phyloP scores from a whole-genome alignment of 768 basidiomycete species.

The Russula dissimulans region DNA sequence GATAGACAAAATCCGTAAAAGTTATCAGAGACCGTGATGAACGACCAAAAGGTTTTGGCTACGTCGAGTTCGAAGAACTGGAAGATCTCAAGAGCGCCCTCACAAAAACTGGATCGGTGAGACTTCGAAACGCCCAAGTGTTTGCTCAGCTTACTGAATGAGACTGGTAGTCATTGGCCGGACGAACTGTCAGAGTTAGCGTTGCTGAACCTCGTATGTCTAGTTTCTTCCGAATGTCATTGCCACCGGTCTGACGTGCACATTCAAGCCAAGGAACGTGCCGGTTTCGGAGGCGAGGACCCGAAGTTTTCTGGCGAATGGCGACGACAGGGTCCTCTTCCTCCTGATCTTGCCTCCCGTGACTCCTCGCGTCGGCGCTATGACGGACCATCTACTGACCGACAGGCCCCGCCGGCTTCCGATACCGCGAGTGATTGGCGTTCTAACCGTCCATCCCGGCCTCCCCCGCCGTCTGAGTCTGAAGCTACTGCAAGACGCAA shows the following conservation, averaged over 20 bases:
- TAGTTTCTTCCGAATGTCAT: not conserved
- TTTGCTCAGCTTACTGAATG: not conserved
- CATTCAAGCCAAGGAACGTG: conserved; percentile 63
- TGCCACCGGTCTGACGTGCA: not conserved
- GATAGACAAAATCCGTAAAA: conserved; percentile 74
- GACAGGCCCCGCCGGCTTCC: conserved; percentile 35
- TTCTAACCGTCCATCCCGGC: conserved; percentile 36
- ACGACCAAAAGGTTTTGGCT: conserved; percentile 96
- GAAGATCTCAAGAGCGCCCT: conserved; percentile 83
- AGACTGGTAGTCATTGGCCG: conserved; percentile 49
- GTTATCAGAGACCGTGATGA: conserved; percentile 91
- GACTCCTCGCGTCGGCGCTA: conserved; percentile 59
- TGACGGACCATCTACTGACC: conserved; percentile 42
- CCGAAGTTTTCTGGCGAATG: conserved; percentile 78
- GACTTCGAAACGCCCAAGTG: conserved; percentile 23
- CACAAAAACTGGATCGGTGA: conserved; percentile 56
- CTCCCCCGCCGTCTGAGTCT: conserved; percentile 35
- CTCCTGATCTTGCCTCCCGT: conserved; percentile 56
- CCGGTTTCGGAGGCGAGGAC: conserved; percentile 52
- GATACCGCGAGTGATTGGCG: conserved; percentile 68
- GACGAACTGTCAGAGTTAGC: conserved; percentile 77
- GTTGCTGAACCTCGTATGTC: conserved; percentile 93
- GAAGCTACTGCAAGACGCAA: conserved; percentile 39
- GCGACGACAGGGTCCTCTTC: conserved; percentile 82
- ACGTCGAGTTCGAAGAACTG: conserved; percentile 86